Evolutionary conservation across 495 filamentous ascomycete genomes (phyloP), one percentile per base, ranked within the genome.

Genomic region (Lichina pygmaea): DNA sequence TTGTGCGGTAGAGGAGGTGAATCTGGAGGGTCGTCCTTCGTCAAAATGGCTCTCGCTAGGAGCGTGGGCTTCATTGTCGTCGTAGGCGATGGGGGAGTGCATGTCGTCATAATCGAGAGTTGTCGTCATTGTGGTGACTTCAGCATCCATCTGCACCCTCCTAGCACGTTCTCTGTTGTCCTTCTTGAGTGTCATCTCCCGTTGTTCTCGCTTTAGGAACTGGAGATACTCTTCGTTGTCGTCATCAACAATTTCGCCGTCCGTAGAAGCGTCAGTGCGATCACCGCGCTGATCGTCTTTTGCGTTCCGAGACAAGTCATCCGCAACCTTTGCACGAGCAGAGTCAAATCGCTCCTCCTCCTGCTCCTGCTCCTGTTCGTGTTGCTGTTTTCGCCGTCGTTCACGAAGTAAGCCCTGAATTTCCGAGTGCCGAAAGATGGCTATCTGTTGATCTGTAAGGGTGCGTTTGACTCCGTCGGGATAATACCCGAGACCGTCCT

Each of bases 341-440:
- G 13, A 13, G n/a, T 46, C 7, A 4, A 6, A 4, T 39, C 9
- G 13, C 33, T 16, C 16, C 16, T 10, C 2, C 17, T 10, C 13
- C 45, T 38, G 7, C 9, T 4, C 24, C 45, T 6, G 32, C 8
- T 42, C 45, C 16, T 46, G 10, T 7, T 47, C 2, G 2, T n/a
- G 40, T 17, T 10, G 8, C 39, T 47, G 9, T 31, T 31, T 34
- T 34, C 31, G 13, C 48, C 52, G 50, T 52, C 57, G 59, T 48
- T 65, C 65, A 8, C 77, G 70, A 4, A 82, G 59, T 13, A 93
- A 60, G 7, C 66, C 54, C 53, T 92, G 73, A 40, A 95, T 69
- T 60, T 97, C 89, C 11, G 77, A 89, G 55, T 89, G 79, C 48
- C 89, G 66, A 55, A 95, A 93, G 37, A 93, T 89, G 13, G 67